These are phyloP conservation scores for Myxozyma sirexii DNA, from an alignment of 805 yeast species.

Conservation along the genomic window DNA sequence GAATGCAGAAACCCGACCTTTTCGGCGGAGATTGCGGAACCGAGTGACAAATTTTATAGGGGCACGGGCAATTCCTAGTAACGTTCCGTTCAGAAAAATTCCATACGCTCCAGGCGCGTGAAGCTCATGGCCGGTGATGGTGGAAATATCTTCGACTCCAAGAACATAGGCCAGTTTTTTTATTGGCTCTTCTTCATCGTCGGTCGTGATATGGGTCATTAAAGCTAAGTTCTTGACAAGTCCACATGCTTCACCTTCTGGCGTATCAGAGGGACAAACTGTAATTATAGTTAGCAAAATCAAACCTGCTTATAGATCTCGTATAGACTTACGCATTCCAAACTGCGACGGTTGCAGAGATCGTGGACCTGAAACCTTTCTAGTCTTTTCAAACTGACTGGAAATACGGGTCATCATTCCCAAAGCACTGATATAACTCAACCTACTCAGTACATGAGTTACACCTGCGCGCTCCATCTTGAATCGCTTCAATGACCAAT, in stretches of 20 bases:
- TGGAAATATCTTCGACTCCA: conserved; percentile 86
- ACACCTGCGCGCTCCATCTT: conserved; percentile 99
- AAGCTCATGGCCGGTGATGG: conserved; percentile 79
- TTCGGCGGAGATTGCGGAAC: conserved; percentile 79
- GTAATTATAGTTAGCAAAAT: background rate
- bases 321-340: conserved; percentile 66
- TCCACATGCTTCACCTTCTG: conserved; percentile 99
- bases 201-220: conserved; percentile 98
- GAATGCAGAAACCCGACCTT: conserved; percentile 84
- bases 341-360: conserved; percentile 98
- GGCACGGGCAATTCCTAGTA: conserved; percentile 84
- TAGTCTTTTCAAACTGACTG: conserved; percentile 96
- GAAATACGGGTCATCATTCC: conserved; percentile 99
- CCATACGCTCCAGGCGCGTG: conserved; percentile 81
- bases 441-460: conserved; percentile 89
- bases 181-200: conserved; percentile 92
- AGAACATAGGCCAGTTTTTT: conserved; percentile 71
- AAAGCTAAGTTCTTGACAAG: conserved; percentile 93
- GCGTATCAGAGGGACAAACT: conserved; percentile 95
- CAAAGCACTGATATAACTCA: conserved; percentile 89
- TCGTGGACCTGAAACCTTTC: conserved; percentile 98
- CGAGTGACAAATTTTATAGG: conserved; percentile 79
- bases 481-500: conserved; percentile 97
- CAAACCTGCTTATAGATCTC: background rate
- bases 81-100: conserved; percentile 89